Percentiles rank a stretch among this genome's conserved stretches.
Evolutionary conservation across 768 basidiomycete genomes (phyloP).

Genomic region (Xerocomus spinulosus): DNA sequence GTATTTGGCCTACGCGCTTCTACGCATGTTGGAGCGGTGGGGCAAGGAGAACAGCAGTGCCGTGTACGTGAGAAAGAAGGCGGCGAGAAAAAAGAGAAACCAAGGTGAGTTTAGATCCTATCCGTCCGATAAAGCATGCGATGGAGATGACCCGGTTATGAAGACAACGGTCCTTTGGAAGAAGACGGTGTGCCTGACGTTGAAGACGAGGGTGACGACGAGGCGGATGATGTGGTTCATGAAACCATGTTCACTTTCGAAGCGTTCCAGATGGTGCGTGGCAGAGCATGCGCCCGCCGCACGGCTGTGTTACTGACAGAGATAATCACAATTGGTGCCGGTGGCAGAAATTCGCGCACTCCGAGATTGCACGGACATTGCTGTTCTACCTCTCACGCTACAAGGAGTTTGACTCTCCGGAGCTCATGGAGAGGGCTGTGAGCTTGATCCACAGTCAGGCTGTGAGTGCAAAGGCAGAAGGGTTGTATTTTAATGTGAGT

Average conservation of each 20-base stretch:
- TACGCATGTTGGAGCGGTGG: conserved; percentile 88
- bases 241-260: conserved; percentile 93
- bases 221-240: conserved; percentile 59
- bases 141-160: conserved; percentile 5
- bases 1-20: conserved; percentile 76
- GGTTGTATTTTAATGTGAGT: conserved; percentile 88
- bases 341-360: conserved; percentile 80
- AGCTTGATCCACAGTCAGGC: conserved; percentile 87
- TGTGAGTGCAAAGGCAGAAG: conserved; percentile 88
- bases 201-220: conserved; percentile 57
- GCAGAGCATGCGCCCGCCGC: conserved; percentile 13
- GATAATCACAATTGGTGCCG: conserved; percentile 18
- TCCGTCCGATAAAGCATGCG: conserved; percentile 12
- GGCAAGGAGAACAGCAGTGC: conserved; percentile 60
- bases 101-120: conserved; percentile 39
- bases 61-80: conserved; percentile 69
- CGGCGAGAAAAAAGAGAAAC: conserved; percentile 49
- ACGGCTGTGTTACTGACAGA: conserved; percentile 14
- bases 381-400: conserved; percentile 79
- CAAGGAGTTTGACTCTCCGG: conserved; percentile 67
- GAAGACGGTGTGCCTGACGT: conserved; percentile 66
- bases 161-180: conserved; percentile 40
- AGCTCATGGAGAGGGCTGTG: conserved; percentile 88
- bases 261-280: conserved; percentile 78
- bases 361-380: conserved; percentile 81